Percentiles rank a stretch among this genome's conserved stretches.
Conservation (phyloP, 345 rosid species). For the Pugionium dolabratum region DNA sequence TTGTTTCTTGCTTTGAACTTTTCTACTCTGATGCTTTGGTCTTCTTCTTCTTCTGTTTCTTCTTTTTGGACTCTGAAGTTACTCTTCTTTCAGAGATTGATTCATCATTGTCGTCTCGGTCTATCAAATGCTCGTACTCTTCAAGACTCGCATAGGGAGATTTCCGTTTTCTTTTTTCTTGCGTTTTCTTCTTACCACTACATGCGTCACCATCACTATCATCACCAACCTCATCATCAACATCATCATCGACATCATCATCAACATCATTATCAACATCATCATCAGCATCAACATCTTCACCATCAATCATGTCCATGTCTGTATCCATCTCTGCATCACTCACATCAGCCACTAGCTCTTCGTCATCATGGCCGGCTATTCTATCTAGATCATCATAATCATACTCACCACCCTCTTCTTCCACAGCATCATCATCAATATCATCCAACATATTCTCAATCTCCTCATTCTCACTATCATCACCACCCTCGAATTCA, state of each 20-base stretch:
- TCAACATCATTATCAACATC: constrained; percentile 36
- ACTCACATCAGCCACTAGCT: constrained; percentile 59
- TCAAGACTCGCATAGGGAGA: constrained; percentile 87
- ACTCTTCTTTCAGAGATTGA: constrained; percentile 34
- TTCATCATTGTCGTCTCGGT: constrained; percentile 44
- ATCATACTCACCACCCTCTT: constrained; percentile 66
- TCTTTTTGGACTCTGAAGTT: constrained; percentile 39
- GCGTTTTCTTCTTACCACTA: constrained; percentile 44
- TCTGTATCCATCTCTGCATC: constrained; percentile 64
- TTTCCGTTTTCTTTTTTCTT: constrained; percentile 47
- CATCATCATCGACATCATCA: constrained; percentile 35
- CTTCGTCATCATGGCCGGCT: constrained; percentile 71
- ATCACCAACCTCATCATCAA: constrained; percentile 32
- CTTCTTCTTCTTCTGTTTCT: constrained; percentile 47
- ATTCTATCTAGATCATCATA: constrained; percentile 75
- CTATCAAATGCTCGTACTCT: constrained; percentile 78
- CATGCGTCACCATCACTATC: constrained; percentile 19
- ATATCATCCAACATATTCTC: constrained; percentile 72
- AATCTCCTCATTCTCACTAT: constrained; percentile 89
- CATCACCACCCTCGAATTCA: constrained; percentile 66
- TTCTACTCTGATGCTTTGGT: constrained; percentile 20
- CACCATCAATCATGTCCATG: constrained; percentile 52
- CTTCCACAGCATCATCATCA: constrained; percentile 51
- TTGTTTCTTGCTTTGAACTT: constrained; percentile 12
- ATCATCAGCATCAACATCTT: constrained; percentile 40